phyloP scores from a whole-genome alignment of 225 moss, liverwort and hornwort species.

The Bryoerythrophyllum caledonicum region DNA sequence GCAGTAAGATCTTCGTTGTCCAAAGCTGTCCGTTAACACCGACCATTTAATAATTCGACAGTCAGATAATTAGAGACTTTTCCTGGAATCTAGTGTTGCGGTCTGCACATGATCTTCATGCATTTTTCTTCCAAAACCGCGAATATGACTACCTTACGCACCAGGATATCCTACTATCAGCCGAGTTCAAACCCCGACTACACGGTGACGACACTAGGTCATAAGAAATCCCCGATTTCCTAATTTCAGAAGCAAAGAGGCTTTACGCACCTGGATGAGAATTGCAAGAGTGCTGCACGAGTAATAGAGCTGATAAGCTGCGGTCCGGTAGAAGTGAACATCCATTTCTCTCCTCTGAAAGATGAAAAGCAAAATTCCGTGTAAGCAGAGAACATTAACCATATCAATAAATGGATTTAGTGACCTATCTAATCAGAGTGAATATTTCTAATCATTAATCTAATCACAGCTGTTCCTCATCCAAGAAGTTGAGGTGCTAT shows the following conservation, averaged over 20 bases:
- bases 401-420: neutral
- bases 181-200: neutral
- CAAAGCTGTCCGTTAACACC: neutral
- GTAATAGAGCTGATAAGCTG: conserved; percentile 75
- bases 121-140: neutral
- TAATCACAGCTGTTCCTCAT: too few species aligned
- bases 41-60: neutral
- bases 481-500: too few species aligned
- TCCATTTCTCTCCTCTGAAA: conserved; percentile 79
- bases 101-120: too few species aligned
- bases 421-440: neutral
- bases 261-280: conserved; percentile 70
- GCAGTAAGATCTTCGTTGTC: neutral
- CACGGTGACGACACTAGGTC: neutral
- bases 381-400: neutral
- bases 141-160: conserved; percentile 1
- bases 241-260: neutral
- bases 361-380: neutral
- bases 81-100: neutral
- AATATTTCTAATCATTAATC: neutral
- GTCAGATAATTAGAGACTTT: neutral
- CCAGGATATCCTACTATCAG: neutral
- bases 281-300: conserved; percentile 76
- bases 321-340: conserved; percentile 65
- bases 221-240: conserved; percentile 1